Evolutionary conservation across 495 filamentous ascomycete species (phyloP), one percentile per base, ranked within the genome.

Genomic region (Aspergillus sclerotiicarbonarius): DNA sequence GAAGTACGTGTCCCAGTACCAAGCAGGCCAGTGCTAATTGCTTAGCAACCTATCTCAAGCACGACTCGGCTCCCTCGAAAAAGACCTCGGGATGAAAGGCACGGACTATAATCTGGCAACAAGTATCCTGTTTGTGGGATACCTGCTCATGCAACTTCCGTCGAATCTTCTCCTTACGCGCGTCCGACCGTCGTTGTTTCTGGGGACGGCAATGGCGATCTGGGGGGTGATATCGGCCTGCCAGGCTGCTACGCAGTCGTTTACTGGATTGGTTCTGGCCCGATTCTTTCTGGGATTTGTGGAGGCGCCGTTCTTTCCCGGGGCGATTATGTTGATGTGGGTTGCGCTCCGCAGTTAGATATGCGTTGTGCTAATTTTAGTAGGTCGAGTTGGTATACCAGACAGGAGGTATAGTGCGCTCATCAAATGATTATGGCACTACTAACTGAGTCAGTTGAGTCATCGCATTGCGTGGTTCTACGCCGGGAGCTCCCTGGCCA

Each of bases 211-310:
- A 19, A 71, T 71, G 68, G 64, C 61, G 0, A 66, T 68, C 49
- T 73, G 71, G 87, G 85, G 86, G 5, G 71, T 84, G 4, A 88
- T 90, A 41, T 88, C 85, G 0, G 82, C 81, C 0, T 78, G 78
- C 2, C 87, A 86, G 18, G 83, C 85, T 29, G 81, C 76, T 8
- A 78, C 77, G 0, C 68, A 73, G 13, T 86, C 74, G 33, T 87
- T 80, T 62, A 72, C 76, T 19, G 86, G 86, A 4, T 70, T 90
- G 35, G 71, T 87, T 16, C 83, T 81, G 13, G 79, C 82, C 29
- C 81, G 87, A 1, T 90, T 90, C 74, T 87, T 87, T 59, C 76
- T 91, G 0, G 87, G 88, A 51, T 84, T 89, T 46, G 80, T 78
- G 12, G 80, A 83, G 53, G 76, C 77, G 7, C 76, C 76, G 0